Conservation (phyloP, 2,329 filamentous ascomycete genomes). For the Peltaster fructicola region DNA sequence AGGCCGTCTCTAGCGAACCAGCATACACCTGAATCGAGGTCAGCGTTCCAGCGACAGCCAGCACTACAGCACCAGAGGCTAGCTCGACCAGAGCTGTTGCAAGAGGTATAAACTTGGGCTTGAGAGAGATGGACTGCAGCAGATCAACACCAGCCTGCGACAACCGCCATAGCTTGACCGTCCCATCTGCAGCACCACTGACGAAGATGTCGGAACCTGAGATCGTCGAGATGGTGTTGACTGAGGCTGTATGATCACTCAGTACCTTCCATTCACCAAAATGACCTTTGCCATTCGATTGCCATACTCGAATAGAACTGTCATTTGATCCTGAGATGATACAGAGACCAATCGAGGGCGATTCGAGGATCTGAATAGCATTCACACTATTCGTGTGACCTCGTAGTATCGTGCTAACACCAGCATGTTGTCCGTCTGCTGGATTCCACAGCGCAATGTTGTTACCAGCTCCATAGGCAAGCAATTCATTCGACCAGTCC, state of each 20-base stretch:
- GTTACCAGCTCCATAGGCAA: constrained; percentile 79
- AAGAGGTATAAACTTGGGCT: constrained; percentile 68
- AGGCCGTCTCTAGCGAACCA: constrained; percentile 33
- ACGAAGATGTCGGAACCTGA: constrained; percentile 32
- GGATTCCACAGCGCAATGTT: constrained; percentile 84
- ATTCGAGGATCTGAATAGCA: constrained; percentile 59
- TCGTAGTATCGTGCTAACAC: constrained; percentile 48
- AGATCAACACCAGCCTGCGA: constrained; percentile 26
- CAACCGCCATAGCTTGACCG: constrained; percentile 51
- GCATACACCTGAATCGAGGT: constrained; percentile 68
- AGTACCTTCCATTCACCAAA: constrained; percentile 33
- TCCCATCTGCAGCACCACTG: constrained; percentile 46
- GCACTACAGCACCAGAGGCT: constrained; percentile 26
- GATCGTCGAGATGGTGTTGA: constrained; percentile 45
- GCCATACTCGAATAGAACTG: constrained; percentile 51
- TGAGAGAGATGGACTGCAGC: constrained; percentile 52
- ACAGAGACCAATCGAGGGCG: constrained; percentile 32
- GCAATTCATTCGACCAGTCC: constrained; percentile 60
- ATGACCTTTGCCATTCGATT: constrained; percentile 3
- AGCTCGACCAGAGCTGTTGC: constrained; percentile 51
- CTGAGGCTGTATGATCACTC: constrained; percentile 50
- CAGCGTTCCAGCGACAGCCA: constrained; percentile 76
- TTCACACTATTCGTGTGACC: constrained; percentile 71
- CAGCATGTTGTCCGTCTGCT: constrained; percentile 30
- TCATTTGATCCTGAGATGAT: constrained; percentile 72